Evolutionary conservation across 1,284 basidiomycete species (phyloP).

Genomic region (Irpex lacteus): DNA sequence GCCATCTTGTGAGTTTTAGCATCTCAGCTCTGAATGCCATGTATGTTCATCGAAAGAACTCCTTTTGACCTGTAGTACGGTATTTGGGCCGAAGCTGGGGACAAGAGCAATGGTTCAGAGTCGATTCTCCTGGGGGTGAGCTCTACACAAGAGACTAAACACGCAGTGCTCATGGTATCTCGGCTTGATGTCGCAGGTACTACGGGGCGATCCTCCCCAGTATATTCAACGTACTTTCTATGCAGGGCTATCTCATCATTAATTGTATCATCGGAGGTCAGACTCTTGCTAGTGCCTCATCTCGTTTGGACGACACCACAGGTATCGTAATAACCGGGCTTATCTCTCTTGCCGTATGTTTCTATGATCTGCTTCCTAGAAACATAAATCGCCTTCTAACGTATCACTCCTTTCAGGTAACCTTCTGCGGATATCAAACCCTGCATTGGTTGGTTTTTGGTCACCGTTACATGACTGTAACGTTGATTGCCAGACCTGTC

Average conservation of each 20-base stretch:
- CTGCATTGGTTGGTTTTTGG: conserved; percentile 45
- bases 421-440: conserved; percentile 62
- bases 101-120: conserved; percentile 63
- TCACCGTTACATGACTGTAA: too few species aligned
- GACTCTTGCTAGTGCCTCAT: conserved; percentile 59
- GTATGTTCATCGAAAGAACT: neutral
- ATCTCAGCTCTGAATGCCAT: neutral
- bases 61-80: conserved; percentile 33
- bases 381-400: neutral
- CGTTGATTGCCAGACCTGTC: neutral
- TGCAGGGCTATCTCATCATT: conserved; percentile 70
- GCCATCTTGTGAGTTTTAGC: conserved; percentile 51
- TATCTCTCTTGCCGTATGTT: conserved; percentile 56
- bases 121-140: conserved; percentile 52
- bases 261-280: conserved; percentile 78
- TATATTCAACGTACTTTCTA: conserved; percentile 58
- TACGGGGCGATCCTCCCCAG: conserved; percentile 63
- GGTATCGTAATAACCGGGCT: conserved; percentile 80
- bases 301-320: conserved; percentile 45
- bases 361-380: neutral
- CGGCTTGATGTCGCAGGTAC: conserved; percentile 39
- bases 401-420: conserved; percentile 22
- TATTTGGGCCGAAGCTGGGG: conserved; percentile 61
- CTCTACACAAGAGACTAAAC: neutral
- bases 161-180: neutral